Conservation (phyloP, 2,329 filamentous ascomycete genomes). For the Ascochyta viciae-villosae region DNA sequence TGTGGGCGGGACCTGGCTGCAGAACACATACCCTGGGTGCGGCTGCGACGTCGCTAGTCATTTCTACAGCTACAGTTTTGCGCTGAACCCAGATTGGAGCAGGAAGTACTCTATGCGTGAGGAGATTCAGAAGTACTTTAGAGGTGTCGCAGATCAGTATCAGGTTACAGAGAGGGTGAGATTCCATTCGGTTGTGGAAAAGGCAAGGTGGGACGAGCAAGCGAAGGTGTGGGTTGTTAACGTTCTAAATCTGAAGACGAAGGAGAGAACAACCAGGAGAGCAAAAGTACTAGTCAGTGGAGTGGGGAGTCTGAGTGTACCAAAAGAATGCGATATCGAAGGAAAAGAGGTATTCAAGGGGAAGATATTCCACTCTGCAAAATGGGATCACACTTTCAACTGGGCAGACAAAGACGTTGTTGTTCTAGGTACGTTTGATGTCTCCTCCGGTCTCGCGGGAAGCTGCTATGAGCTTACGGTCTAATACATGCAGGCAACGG, state of each 20-base stretch:
- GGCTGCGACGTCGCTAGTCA: slow-evolving; percentile 53
- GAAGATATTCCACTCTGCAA: slow-evolving; percentile 41
- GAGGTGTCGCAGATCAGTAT: slow-evolving; percentile 42
- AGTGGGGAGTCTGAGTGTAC: slow-evolving; percentile 40
- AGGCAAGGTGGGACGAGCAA: slow-evolving; percentile 54
- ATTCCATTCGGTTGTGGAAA: slow-evolving; percentile 53
- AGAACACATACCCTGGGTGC: slow-evolving; percentile 45
- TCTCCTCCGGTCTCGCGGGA: not conserved
- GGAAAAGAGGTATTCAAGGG: slow-evolving; percentile 56
- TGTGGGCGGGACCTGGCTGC: slow-evolving; percentile 46
- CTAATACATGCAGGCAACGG: slow-evolving; percentile 49
- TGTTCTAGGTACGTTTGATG: slow-evolving; percentile 32
- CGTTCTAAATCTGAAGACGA: slow-evolving; percentile 31
- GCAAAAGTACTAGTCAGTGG: slow-evolving; percentile 39
- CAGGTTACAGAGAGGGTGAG: slow-evolving; percentile 53
- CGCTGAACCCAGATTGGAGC: slow-evolving; percentile 65
- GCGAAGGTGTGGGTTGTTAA: slow-evolving; percentile 49
- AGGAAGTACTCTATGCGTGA: slow-evolving; percentile 62
- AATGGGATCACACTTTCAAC: slow-evolving; percentile 58
- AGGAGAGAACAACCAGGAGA: slow-evolving; percentile 26
- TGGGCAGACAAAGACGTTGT: slow-evolving; percentile 51
- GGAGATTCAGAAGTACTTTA: slow-evolving; percentile 65
- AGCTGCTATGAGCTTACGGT: not conserved
- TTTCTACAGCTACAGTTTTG: slow-evolving; percentile 69
- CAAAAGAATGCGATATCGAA: slow-evolving; percentile 49